phyloP scores from a whole-genome alignment of 257 asterid species.

The Echium plantagineum region DNA sequence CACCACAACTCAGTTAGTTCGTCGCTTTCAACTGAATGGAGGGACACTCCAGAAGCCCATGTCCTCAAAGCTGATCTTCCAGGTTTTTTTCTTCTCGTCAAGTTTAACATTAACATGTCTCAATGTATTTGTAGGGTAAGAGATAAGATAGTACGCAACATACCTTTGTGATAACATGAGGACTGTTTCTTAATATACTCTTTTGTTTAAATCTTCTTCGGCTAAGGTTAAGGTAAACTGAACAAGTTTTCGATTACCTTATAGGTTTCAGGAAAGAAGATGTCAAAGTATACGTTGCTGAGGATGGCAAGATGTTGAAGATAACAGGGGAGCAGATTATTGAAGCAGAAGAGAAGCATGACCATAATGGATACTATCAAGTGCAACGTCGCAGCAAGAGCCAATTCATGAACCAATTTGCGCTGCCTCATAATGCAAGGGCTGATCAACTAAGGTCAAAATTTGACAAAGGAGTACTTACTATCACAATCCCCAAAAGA shows the following conservation, averaged over 20 bases:
- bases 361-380: conserved; percentile 23
- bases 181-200: too few species aligned
- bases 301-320: conserved; percentile 17
- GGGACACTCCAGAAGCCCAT: conserved; percentile 32
- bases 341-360: conserved; percentile 24
- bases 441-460: conserved; percentile 18
- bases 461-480: conserved; percentile 25
- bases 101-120: too few species aligned
- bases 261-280: conserved; percentile 31
- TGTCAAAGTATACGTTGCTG: conserved; percentile 19
- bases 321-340: conserved; percentile 24
- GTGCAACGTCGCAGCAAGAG: conserved; percentile 15
- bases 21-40: conserved; percentile 15
- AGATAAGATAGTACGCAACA: too few species aligned
- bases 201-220: too few species aligned
- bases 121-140: too few species aligned
- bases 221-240: too few species aligned
- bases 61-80: conserved; percentile 20
- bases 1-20: not conserved
- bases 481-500: conserved; percentile 30
- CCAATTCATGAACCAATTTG: conserved; percentile 16
- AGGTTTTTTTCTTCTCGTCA: conserved; percentile 4
- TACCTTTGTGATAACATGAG: too few species aligned
- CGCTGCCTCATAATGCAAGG: conserved; percentile 28
- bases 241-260: conserved; percentile 7